phyloP scores from a whole-genome alignment of 768 basidiomycete genomes.

The Royoungia palumana region DNA sequence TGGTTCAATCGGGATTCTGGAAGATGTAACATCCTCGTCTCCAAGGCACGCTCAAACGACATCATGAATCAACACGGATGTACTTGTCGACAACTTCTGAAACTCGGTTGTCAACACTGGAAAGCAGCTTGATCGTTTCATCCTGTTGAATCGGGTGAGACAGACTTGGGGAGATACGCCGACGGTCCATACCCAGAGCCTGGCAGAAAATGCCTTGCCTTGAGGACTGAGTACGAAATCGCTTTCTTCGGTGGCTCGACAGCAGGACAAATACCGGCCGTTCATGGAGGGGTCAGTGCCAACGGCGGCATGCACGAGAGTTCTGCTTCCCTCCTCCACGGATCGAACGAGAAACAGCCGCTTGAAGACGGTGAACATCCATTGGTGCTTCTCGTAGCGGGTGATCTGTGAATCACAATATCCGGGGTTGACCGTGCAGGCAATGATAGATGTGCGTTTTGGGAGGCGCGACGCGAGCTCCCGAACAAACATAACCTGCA shows the following conservation, averaged over 20 bases:
- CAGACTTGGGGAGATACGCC: background rate
- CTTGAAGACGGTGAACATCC: conserved; percentile 2
- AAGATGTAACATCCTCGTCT: too few species aligned
- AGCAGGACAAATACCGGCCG: conserved; percentile 31
- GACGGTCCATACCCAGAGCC: conserved; percentile 32
- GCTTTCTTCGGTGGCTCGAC: conserved; percentile 26
- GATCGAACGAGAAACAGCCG: conserved; percentile 23
- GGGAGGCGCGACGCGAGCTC: conserved; percentile 31
- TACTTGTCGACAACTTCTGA: conserved; percentile 15
- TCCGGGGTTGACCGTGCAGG: conserved; percentile 24
- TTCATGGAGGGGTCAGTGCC: conserved; percentile 22
- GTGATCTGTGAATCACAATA: conserved; percentile 31
- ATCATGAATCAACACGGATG: background rate
- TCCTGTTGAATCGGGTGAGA: conserved; percentile 10
- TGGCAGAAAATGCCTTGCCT: conserved; percentile 27
- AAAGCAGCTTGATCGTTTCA: conserved; percentile 21
- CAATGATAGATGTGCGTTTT: conserved; percentile 17
- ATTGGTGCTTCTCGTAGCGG: conserved; percentile 8
- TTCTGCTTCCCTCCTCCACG: conserved; percentile 34
- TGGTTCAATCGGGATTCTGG: too few species aligned
- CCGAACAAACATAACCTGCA: conserved; percentile 34
- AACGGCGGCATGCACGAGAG: conserved; percentile 33
- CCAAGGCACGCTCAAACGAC: too few species aligned
- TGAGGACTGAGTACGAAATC: conserved; percentile 29
- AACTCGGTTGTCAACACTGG: conserved; percentile 21